These are phyloP conservation scores for Phytophthora hybrid DNA, from an alignment of 352 stramenopile species.

Conservation along the genomic window DNA sequence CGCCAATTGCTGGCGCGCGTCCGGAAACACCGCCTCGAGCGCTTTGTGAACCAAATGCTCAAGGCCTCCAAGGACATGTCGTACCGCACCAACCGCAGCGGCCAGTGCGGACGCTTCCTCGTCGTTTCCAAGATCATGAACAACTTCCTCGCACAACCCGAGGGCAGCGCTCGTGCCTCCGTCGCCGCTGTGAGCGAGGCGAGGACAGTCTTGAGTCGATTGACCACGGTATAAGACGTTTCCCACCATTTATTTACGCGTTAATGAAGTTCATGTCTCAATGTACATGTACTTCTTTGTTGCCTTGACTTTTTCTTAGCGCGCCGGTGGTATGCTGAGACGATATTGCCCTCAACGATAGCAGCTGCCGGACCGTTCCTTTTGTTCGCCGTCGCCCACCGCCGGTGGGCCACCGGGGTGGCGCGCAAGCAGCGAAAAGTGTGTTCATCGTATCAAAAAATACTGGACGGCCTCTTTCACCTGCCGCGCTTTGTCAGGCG, in stretches of 20 bases:
- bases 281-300: not conserved
- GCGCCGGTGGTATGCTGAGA: not conserved
- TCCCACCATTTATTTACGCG: slow-evolving; percentile 24
- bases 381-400: not conserved
- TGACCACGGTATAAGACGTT: slow-evolving; percentile 12
- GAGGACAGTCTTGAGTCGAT: not conserved
- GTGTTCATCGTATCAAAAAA: slow-evolving; percentile 35
- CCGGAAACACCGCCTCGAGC: slow-evolving; percentile 41
- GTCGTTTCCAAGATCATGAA: slow-evolving; percentile 55
- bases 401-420: too few species aligned
- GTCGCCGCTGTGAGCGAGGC: not conserved
- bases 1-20: slow-evolving; percentile 30
- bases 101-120: slow-evolving; percentile 53
- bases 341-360: not conserved
- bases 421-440: slow-evolving; percentile 7
- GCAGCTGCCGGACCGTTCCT: slow-evolving; percentile 15
- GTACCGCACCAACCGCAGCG: slow-evolving; percentile 41
- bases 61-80: slow-evolving; percentile 53
- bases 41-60: slow-evolving; percentile 58
- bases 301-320: not conserved
- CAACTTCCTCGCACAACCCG: slow-evolving; percentile 53
- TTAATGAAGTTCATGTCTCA: slow-evolving; percentile 25
- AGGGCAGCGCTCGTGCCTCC: not conserved
- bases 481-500: not conserved
- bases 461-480: slow-evolving; percentile 24